Base-by-base conservation (phyloP, 768 basidiomycete genomes). In the Lactifluus echinatus region DNA sequence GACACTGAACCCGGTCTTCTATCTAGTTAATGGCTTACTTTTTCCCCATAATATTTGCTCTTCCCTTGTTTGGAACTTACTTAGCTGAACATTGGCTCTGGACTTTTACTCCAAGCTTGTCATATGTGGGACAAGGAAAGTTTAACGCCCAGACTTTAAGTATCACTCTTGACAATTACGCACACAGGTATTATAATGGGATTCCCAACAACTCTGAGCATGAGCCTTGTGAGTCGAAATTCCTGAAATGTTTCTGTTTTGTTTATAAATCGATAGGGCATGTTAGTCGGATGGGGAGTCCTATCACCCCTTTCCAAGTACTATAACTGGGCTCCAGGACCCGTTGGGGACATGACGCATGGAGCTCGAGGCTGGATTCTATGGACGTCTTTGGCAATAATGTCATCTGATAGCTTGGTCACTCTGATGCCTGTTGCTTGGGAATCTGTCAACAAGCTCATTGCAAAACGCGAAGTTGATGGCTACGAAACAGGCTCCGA, bases 331-430 rank as follows among this genome's bases (percentile, higher is more conserved):
- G 94, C 95, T 0, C 93, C 95, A 44, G 95, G 93, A 4, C 83
- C 88, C 8, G 92, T 95, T 5, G 83, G 85, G 1, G 89, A 91
- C 63, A 91, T 93, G 79, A 78, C 84, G 4, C 78, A 79, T 57
- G 95, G 95, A 40, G 85, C 93, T n/a, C 81, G 94, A 50, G 91
- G 91, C 33, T 95, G 92, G 92, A 93, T 95, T 53, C 80, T 98
- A n/a, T 98, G 95, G 95, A 79, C 85, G 21, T 89, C 93, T 1
- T 78, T 98, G 34, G 94, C 93, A 4, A 88, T 95, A 65, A 97
- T 98, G 95, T 91, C 87, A 69, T 81, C 92, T 34, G 95, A 98
- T 71, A 87, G 86, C 51, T 69, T 97, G 57, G 78, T 97, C 36
- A 92, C 91, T 10, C 81, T 98, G 26, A 63, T 91, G 17, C 91